phyloP scores from a whole-genome alignment of 1,284 basidiomycete species.

The Heterobasidion irregulare region DNA sequence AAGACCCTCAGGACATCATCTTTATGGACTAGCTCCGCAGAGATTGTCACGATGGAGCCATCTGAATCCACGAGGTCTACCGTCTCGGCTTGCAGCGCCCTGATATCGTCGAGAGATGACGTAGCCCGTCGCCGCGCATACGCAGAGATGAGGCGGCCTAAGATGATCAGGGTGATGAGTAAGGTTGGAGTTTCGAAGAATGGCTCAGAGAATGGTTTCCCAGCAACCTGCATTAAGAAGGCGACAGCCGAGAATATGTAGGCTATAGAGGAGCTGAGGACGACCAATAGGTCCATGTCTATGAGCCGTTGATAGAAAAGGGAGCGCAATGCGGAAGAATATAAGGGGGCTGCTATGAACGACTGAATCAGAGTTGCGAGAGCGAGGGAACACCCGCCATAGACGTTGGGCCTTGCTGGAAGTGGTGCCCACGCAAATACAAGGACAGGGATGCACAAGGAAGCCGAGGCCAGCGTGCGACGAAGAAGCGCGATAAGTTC shows the following conservation, averaged over 20 bases:
- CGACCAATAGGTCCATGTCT: conserved; percentile 34
- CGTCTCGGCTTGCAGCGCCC: conserved; percentile 25
- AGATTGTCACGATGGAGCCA: conserved; percentile 15
- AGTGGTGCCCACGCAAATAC: conserved; percentile 37
- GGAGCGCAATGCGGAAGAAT: conserved; percentile 26
- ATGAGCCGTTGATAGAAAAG: conserved; percentile 29
- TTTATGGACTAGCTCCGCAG: conserved; percentile 28
- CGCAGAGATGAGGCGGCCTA: conserved; percentile 33
- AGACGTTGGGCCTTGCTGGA: conserved; percentile 22
- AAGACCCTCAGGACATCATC: conserved; percentile 29
- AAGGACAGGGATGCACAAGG: conserved; percentile 34
- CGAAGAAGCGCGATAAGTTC: conserved; percentile 7
- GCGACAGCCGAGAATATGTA: conserved; percentile 36
- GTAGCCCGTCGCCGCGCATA: conserved; percentile 26
- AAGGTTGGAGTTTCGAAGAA: conserved; percentile 41
- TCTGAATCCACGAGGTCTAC: conserved; percentile 23
- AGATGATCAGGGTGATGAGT: conserved; percentile 34
- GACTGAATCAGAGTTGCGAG: conserved; percentile 33
- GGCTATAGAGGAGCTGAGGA: conserved; percentile 31
- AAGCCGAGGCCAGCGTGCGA: conserved; percentile 23
- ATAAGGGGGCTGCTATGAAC: conserved; percentile 29
- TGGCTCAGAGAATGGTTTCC: conserved; percentile 24
- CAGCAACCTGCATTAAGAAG: conserved; percentile 27
- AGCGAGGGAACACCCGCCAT: conserved; percentile 27
- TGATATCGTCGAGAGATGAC: conserved; percentile 25